phyloP scores from a whole-genome alignment of 192 early-diverging fungal genomes.

The Pilaira anomala region DNA sequence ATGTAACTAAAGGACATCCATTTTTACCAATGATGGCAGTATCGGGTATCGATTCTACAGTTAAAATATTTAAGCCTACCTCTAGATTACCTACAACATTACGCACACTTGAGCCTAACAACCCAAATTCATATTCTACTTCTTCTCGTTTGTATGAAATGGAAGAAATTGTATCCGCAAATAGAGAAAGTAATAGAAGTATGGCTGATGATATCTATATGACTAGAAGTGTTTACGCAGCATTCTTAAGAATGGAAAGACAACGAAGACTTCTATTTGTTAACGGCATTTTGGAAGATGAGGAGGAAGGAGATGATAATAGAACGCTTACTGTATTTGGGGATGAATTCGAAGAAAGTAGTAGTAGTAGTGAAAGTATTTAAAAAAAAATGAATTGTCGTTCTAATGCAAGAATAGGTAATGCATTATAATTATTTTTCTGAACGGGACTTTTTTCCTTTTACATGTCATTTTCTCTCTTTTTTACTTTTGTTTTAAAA shows the following conservation, averaged over 20 bases:
- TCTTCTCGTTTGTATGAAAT: conserved; percentile 16
- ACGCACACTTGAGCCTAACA: neutral
- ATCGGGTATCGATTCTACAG: conserved; percentile 74
- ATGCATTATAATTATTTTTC: no score
- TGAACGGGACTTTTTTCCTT: neutral
- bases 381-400: no score
- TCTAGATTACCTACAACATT: conserved; percentile 5
- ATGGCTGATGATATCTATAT: conserved; percentile 5
- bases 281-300: neutral
- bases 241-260: neutral
- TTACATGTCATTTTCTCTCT: neutral
- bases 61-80: conserved; percentile 62
- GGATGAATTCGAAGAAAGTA: no score
- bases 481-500: neutral
- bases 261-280: neutral
- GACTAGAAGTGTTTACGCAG: neutral
- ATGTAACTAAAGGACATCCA: conserved; percentile 56
- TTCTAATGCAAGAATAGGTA: neutral
- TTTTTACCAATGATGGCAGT: conserved; percentile 48
- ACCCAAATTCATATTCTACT: conserved; percentile 1
- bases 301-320: neutral
- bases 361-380: no score
- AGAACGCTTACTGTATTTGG: no score
- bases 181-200: conserved; percentile 12
- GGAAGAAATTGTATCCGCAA: neutral